Evolutionary conservation across 1,284 basidiomycete genomes (phyloP), one percentile per base, ranked within the genome.

Genomic region (Nidula niveotomentosa): DNA sequence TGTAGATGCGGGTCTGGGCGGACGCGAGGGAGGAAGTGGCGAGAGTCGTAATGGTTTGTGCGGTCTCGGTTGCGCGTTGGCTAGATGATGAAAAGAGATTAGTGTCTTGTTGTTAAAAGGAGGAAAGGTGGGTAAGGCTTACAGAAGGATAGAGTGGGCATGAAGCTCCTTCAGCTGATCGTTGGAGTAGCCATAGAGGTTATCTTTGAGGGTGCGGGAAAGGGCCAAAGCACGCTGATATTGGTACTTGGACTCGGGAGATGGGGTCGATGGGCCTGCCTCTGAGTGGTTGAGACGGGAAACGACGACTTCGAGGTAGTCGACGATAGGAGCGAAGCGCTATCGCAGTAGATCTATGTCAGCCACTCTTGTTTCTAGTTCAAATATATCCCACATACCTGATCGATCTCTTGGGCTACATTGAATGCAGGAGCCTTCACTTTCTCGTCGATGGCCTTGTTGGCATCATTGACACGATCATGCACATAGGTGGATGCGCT

Each of bases 81-180:
- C 86, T 89, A 57, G 4, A 56, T 13, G 43, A 3, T 51, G 3
- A 43, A 37, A 41, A 56, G 53, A 52, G 58, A 43, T 54, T 57
- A 51, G 50, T 55, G 36, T 3, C 41, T 49, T 51, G 15, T 48
- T 36, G 41, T 6, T 48, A 39, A 51, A 37, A 52, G 39, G 45
- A 37, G 35, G 7, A 23, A 23, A 23, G 23, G 23, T 23, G 41
- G 41, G 7, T n/a, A 50, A 43, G 34, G 73, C 85, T 52, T 70
- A 89, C 83, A 89, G 79, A 48, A 90, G 70, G 48, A 70, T 76
- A 58, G 73, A 87, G 60, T 91, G 90, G n/a, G 76, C 73, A 64
- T 86, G 85, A 47, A 91, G 71, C 57, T 88, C 81, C 60, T 83
- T 87, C 65, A 90, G 68, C 63, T 91, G 89, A 57, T 90, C 86